phyloP scores from a whole-genome alignment of 2,329 filamentous ascomycete genomes.

The Ophiocordyceps camponoti-rufipedis region DNA sequence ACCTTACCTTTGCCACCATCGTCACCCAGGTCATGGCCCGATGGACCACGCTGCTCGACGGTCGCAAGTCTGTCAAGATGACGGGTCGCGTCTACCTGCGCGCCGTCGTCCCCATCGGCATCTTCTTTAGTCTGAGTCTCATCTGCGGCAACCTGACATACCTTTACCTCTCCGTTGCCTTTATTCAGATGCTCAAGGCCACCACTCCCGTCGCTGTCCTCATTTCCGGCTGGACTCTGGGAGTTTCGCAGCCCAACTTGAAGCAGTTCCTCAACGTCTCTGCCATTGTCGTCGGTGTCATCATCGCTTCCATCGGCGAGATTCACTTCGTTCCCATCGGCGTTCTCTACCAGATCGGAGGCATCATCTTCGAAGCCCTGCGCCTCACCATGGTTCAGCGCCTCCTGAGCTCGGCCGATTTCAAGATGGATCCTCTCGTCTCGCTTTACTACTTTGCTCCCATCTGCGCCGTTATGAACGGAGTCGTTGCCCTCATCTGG shows the following conservation, averaged over 20 bases:
- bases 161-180: slow-evolving; percentile 47
- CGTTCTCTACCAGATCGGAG: slow-evolving; percentile 52
- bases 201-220: slow-evolving; percentile 50
- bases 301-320: slow-evolving; percentile 39
- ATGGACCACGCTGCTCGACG: slow-evolving; percentile 44
- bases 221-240: slow-evolving; percentile 42
- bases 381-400: slow-evolving; percentile 75
- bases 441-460: slow-evolving; percentile 83
- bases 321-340: slow-evolving; percentile 49
- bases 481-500: slow-evolving; percentile 47
- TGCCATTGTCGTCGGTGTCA: slow-evolving; percentile 33
- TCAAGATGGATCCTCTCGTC: slow-evolving; percentile 79
- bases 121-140: slow-evolving; percentile 47
- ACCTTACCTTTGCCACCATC: slow-evolving; percentile 45
- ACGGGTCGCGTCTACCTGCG: slow-evolving; percentile 40
- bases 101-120: slow-evolving; percentile 46
- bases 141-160: slow-evolving; percentile 51
- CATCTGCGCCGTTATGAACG: slow-evolving; percentile 67
- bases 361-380: slow-evolving; percentile 64
- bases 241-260: slow-evolving; percentile 27
- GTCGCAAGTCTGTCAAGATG: slow-evolving; percentile 42
- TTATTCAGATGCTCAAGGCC: slow-evolving; percentile 57
- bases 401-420: slow-evolving; percentile 54
- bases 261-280: slow-evolving; percentile 27
- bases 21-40: slow-evolving; percentile 48